Evolutionary conservation across 306 rosid genomes (phyloP).

Genomic region (Hylodesmum podocarpum): DNA sequence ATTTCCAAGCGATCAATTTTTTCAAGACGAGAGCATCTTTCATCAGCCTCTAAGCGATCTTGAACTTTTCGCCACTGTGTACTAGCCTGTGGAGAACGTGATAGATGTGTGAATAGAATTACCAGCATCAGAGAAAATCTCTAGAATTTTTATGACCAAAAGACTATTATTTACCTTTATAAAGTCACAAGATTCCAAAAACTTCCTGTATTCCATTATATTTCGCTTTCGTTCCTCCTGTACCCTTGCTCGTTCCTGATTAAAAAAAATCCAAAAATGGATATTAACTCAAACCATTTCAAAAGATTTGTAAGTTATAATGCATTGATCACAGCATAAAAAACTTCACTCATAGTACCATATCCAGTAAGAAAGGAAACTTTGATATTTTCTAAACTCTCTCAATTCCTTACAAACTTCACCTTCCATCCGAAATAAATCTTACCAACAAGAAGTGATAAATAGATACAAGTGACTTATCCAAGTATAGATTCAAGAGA

Average conservation of each 20-base stretch:
- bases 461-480: neutral
- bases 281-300: slow-evolving; percentile 30
- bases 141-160: slow-evolving; percentile 2
- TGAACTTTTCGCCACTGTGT: slow-evolving; percentile 97
- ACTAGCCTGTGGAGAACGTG: slow-evolving; percentile 56
- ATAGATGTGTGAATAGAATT: slow-evolving; percentile 32
- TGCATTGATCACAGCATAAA: neutral
- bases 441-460: neutral
- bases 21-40: slow-evolving; percentile 85
- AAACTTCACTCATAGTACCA: neutral
- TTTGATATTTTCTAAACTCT: neutral
- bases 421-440: neutral
- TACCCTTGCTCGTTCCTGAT: slow-evolving; percentile 75
- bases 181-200: slow-evolving; percentile 90
- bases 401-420: slow-evolving; percentile 3
- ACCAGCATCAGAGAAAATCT: slow-evolving; percentile 22
- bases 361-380: slow-evolving; percentile 12
- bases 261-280: slow-evolving; percentile 20
- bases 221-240: slow-evolving; percentile 70
- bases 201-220: slow-evolving; percentile 63
- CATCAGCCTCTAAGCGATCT: slow-evolving; percentile 91
- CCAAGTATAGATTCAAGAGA: slow-evolving; percentile 1
- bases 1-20: slow-evolving; percentile 79
- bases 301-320: slow-evolving; percentile 8
- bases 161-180: slow-evolving; percentile 59